A percentile compares a stretch with the other conserved stretches of the same genome.
Evolutionary conservation across 192 early-diverging fungal genomes (phyloP).

Genomic region (Phlyctochytrium planicorne): DNA sequence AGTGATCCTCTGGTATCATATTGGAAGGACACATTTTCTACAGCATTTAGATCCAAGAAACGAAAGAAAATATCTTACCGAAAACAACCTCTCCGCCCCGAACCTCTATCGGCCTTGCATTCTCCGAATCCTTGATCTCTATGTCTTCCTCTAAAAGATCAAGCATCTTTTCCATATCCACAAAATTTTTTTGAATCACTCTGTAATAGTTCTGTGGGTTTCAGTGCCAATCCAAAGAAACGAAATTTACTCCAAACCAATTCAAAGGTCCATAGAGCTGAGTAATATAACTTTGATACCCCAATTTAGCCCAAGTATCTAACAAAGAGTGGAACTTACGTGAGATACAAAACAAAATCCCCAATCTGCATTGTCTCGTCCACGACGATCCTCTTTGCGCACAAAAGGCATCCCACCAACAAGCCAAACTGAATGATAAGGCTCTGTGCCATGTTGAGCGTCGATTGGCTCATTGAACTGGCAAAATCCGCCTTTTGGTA

Average conservation of each 20-base stretch:
- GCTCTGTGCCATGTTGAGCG: constrained; percentile 88
- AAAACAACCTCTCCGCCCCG: constrained; percentile 66
- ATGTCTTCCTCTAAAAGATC: constrained; percentile 68
- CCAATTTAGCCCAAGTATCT: background rate
- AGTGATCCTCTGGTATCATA: constrained; percentile 75
- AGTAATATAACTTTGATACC: constrained; percentile 78
- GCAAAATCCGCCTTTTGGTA: constrained; percentile 83
- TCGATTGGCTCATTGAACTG: constrained; percentile 68
- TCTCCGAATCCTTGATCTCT: constrained; percentile 64
- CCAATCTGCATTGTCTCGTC: constrained; percentile 69
- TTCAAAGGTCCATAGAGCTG: constrained; percentile 90
- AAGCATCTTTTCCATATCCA: constrained; percentile 98
- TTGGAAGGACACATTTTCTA: constrained; percentile 69
- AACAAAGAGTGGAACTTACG: background rate
- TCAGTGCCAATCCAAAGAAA: background rate
- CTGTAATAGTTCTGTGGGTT: background rate
- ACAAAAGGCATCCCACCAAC: constrained; percentile 75
- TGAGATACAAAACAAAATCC: constrained; percentile 69
- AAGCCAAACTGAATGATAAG: constrained; percentile 83
- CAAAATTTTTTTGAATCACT: constrained; percentile 31
- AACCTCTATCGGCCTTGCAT: constrained; percentile 58
- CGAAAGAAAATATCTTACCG: constrained; percentile 34
- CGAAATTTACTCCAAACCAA: constrained; percentile 78
- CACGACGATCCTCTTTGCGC: constrained; percentile 74
- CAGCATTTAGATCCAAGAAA: constrained; percentile 11